Percentiles rank a stretch among this genome's conserved stretches.
phyloP scores from a whole-genome alignment of 73 alveolate species.

The Paramecium primaurelia region DNA sequence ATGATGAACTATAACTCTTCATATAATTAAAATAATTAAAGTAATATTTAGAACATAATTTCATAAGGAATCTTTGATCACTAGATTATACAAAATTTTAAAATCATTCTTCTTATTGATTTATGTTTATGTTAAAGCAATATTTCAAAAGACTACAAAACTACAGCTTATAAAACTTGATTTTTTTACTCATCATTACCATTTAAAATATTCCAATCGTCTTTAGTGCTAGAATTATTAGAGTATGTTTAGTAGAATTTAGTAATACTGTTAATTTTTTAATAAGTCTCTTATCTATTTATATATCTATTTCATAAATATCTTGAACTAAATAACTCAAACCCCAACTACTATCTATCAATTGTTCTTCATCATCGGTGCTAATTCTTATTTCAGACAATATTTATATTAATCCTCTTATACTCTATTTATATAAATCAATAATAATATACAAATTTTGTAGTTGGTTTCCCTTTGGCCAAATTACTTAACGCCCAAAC shows the following conservation, averaged over 20 bases:
- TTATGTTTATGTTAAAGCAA: background rate
- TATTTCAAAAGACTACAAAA: background rate
- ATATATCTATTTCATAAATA: background rate
- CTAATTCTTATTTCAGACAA: background rate
- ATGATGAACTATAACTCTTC: no score
- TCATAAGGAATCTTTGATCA: no score
- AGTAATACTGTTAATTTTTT: background rate
- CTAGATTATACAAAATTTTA: no score
- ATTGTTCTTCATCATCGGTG: constrained; percentile 59
- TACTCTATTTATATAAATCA: background rate
- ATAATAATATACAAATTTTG: constrained; percentile 9
- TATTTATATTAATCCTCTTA: no score
- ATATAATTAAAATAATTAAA: no score
- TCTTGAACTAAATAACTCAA: constrained; percentile 11
- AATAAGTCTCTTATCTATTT: background rate
- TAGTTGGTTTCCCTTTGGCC: constrained; percentile 83
- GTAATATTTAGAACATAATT: no score
- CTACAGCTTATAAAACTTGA: background rate
- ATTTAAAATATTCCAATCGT: background rate
- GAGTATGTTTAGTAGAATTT: background rate
- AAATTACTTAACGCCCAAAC: constrained; percentile 88
- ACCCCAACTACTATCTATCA: constrained; percentile 75
- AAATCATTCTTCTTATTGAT: background rate
- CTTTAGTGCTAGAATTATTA: background rate
- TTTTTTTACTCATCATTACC: background rate